phyloP scores from a whole-genome alignment of 352 stramenopile species.

The Ophiocytium majus region DNA sequence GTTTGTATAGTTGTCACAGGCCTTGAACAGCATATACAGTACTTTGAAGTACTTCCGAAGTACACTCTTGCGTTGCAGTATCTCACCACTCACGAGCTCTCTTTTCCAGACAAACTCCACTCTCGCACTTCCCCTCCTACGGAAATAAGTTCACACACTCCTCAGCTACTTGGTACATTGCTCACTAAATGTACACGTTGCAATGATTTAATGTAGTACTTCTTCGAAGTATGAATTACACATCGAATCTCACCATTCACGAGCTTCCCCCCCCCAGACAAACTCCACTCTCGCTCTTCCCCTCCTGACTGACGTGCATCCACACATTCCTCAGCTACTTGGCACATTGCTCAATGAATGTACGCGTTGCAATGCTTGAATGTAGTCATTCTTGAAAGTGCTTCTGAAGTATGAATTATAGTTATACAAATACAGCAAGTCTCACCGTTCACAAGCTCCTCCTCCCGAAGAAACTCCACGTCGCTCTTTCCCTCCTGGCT shows the following conservation, averaged over 20 bases:
- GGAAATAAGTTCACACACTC: slow-evolving; percentile 34
- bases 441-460: slow-evolving; percentile 75
- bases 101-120: slow-evolving; percentile 93
- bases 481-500: slow-evolving; percentile 86
- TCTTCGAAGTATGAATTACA: too few species aligned
- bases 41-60: not conserved
- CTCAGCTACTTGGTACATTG: too few species aligned
- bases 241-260: slow-evolving; percentile 58
- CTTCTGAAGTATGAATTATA: too few species aligned
- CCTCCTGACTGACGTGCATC: slow-evolving; percentile 66
- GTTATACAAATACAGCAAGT: too few species aligned
- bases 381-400: not conserved
- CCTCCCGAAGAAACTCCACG: slow-evolving; percentile 93
- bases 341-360: too few species aligned
- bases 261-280: slow-evolving; percentile 89
- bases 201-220: not conserved
- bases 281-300: slow-evolving; percentile 94
- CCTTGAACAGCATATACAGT: not conserved
- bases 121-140: slow-evolving; percentile 87
- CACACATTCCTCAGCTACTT: not conserved
- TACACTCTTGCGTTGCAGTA: not conserved
- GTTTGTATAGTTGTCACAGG: not conserved
- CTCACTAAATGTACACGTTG: too few species aligned
- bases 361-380: not conserved
- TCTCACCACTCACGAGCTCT: slow-evolving; percentile 74